Conservation (phyloP, 495 filamentous ascomycete species). For the Cryomyces minteri region DNA sequence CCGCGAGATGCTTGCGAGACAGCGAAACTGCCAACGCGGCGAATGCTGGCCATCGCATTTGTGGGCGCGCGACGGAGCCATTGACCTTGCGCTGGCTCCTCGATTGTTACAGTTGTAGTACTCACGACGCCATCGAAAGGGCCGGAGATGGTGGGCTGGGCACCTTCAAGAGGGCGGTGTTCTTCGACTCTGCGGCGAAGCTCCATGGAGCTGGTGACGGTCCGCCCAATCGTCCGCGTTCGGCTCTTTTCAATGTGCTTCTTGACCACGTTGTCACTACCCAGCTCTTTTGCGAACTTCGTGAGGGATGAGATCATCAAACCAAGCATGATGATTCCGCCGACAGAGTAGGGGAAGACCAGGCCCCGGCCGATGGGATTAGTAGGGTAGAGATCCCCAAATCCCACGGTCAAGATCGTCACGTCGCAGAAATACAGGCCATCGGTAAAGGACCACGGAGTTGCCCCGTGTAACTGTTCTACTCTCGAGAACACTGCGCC, state of each 20-base stretch:
- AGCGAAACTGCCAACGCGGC: neutral
- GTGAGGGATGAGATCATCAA: slow-evolving; percentile 23
- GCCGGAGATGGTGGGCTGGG: slow-evolving; percentile 1
- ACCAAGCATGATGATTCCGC: slow-evolving; percentile 27
- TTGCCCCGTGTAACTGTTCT: slow-evolving; percentile 10
- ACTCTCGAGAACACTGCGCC: slow-evolving; percentile 35
- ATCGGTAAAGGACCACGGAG: slow-evolving; percentile 28
- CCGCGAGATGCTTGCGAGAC: neutral
- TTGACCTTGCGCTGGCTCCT: no score
- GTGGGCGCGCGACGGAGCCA: neutral
- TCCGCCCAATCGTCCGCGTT: slow-evolving; percentile 33
- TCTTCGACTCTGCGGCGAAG: slow-evolving; percentile 8
- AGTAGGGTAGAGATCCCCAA: slow-evolving; percentile 35
- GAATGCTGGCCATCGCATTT: neutral
- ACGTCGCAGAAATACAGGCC: slow-evolving; percentile 47
- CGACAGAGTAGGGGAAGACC: slow-evolving; percentile 25
- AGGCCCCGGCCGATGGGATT: slow-evolving; percentile 24
- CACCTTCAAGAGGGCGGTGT: slow-evolving; percentile 1
- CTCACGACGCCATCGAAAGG: neutral
- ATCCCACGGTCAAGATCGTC: slow-evolving; percentile 47
- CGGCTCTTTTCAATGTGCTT: slow-evolving; percentile 41
- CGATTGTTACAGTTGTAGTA: neutral
- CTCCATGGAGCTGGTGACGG: slow-evolving; percentile 26
- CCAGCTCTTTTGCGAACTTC: slow-evolving; percentile 41
- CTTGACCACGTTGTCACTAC: slow-evolving; percentile 46